Conservation (phyloP, 805 yeast genomes). For the Lipomyces yamanashiensis region DNA sequence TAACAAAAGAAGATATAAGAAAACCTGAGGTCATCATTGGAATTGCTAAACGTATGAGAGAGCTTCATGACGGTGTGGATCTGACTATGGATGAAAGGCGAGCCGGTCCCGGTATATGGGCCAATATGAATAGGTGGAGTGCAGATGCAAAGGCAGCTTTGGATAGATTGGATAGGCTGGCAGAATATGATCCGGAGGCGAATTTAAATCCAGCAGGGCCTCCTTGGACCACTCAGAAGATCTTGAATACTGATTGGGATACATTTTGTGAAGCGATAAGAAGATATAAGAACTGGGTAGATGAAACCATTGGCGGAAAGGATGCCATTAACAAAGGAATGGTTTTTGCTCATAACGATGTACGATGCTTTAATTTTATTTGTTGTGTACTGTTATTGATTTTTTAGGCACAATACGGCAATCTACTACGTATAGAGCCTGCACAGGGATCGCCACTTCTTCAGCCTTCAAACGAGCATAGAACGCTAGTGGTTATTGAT, state of each 20-base stretch:
- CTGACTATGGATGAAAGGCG: conserved; percentile 60
- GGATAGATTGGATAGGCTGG: conserved; percentile 49
- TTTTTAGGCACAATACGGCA: conserved; percentile 81
- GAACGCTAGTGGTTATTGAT: conserved; percentile 87
- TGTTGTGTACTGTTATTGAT: neutral
- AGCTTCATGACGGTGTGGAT: conserved; percentile 79
- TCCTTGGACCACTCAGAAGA: conserved; percentile 31
- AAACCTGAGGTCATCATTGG: conserved; percentile 75
- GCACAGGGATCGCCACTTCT: conserved; percentile 58
- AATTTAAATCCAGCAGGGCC: conserved; percentile 6
- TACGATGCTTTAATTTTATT: conserved; percentile 2
- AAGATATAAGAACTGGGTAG: conserved; percentile 68
- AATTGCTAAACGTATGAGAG: conserved; percentile 96
- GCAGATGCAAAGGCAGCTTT: conserved; percentile 52
- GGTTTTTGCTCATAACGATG: conserved; percentile 90
- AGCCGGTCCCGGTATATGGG: conserved; percentile 72
- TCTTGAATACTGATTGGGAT: conserved; percentile 50
- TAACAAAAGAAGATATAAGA: conserved; percentile 73
- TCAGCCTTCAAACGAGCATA: conserved; percentile 58
- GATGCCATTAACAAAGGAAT: conserved; percentile 53
- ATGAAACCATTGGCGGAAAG: conserved; percentile 51
- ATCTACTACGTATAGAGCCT: conserved; percentile 66
- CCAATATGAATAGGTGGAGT: conserved; percentile 72
- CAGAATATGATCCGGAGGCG: conserved; percentile 37
- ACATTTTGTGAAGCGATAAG: conserved; percentile 56